These are phyloP conservation scores for Blastocystis sp. DNA, from an alignment of 352 stramenopile species.

Conservation along the genomic window DNA sequence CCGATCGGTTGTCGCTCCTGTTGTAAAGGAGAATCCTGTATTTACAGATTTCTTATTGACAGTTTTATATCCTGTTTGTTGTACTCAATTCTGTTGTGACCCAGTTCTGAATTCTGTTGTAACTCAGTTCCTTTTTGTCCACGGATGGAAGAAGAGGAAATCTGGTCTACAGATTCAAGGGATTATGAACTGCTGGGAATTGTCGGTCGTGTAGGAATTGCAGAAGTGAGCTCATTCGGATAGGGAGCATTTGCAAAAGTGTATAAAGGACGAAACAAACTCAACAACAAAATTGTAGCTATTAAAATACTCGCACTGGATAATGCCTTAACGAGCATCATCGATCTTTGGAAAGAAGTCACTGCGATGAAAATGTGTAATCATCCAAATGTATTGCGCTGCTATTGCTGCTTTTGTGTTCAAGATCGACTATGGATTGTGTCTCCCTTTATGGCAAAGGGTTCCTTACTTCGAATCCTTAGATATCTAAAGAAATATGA, in stretches of 20 bases:
- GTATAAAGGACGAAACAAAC: slow-evolving; percentile 57
- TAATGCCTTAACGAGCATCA: slow-evolving; percentile 13
- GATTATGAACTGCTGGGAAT: slow-evolving; percentile 51
- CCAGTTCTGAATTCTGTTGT: no score
- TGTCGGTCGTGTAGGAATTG: slow-evolving; percentile 5
- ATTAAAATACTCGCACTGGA: slow-evolving; percentile 63
- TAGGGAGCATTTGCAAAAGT: slow-evolving; percentile 67
- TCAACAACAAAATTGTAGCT: slow-evolving; percentile 46
- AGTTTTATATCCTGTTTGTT: slow-evolving; percentile 9
- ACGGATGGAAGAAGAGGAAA: no score
- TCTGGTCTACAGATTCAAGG: slow-evolving; percentile 42
- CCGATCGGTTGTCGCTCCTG: slow-evolving; percentile 4
- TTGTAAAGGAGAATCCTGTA: slow-evolving; percentile 40
- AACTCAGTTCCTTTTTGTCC: no score
- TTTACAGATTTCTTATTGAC: slow-evolving; percentile 7
- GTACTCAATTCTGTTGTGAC: not conserved
- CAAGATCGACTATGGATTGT: slow-evolving; percentile 60
- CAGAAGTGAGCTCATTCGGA: not conserved
- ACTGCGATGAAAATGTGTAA: slow-evolving; percentile 64
- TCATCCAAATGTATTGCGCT: slow-evolving; percentile 52
- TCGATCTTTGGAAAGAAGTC: slow-evolving; percentile 63
- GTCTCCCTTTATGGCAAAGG: slow-evolving; percentile 60
- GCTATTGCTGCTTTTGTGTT: slow-evolving; percentile 61
- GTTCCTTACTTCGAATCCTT: slow-evolving; percentile 53
- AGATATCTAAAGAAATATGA: not conserved